These are phyloP conservation scores for Mallotus repandus DNA, from an alignment of 441 rosid species.

Conservation along the genomic window DNA sequence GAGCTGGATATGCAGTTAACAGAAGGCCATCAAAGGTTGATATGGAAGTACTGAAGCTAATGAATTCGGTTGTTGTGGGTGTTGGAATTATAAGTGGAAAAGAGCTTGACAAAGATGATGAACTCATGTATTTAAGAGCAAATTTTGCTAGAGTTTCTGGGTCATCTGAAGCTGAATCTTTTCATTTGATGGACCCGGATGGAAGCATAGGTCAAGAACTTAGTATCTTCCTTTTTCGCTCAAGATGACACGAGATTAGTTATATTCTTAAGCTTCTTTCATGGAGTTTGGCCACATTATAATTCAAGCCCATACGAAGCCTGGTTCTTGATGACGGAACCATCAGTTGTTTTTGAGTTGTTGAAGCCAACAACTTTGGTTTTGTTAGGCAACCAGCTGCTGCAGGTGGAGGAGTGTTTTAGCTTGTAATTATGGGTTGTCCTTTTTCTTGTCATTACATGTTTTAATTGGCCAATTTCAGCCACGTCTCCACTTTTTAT, in stretches of 20 bases:
- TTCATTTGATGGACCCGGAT: conserved; percentile 71
- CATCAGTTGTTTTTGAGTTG: neutral
- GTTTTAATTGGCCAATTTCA: neutral
- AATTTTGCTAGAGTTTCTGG: conserved; percentile 53
- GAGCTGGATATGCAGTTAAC: conserved; percentile 68
- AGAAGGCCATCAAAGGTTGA: conserved; percentile 49
- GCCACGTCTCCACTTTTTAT: neutral
- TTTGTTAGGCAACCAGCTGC: neutral
- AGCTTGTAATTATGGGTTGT: neutral
- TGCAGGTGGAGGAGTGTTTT: neutral
- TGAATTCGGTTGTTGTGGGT: conserved; percentile 59
- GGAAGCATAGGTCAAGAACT: conserved; percentile 71
- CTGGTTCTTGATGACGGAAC: no score
- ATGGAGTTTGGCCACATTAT: neutral
- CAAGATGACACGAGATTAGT: conserved; percentile 16
- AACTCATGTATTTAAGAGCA: conserved; percentile 69
- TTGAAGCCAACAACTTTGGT: neutral
- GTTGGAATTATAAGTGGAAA: conserved; percentile 57
- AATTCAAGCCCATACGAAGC: no score
- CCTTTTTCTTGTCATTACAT: neutral
- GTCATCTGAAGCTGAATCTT: conserved; percentile 60
- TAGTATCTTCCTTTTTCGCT: conserved; percentile 65
- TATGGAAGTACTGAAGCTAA: conserved; percentile 45
- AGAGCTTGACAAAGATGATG: conserved; percentile 40
- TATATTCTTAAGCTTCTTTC: neutral